Conservation (phyloP, 164 flowering plant species). For the Nelumbo lutea region DNA sequence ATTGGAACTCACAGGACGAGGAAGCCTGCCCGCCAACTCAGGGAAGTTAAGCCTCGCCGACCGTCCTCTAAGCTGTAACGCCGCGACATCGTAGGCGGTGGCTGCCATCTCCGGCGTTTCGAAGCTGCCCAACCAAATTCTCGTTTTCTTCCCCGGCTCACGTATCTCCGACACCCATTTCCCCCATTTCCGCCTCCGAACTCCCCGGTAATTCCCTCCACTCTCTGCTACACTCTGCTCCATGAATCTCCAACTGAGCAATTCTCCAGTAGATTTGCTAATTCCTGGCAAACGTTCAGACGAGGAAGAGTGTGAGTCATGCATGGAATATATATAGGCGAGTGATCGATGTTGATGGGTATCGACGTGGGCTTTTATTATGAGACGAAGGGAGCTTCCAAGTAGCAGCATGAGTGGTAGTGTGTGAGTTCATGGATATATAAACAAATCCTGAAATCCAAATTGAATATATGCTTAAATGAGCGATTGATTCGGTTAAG, state of each 20-base stretch:
- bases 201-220: conserved; percentile 28
- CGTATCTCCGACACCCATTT: conserved; percentile 64
- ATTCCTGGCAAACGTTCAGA: neutral
- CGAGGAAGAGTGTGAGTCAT: neutral
- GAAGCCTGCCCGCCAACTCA: conserved; percentile 25
- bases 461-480: neutral
- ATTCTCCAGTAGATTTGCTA: neutral
- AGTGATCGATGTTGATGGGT: neutral
- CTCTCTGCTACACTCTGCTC: neutral
- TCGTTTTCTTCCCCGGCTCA: conserved; percentile 44
- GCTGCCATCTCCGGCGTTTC: conserved; percentile 56
- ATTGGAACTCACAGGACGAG: conserved; percentile 31
- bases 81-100: conserved; percentile 49
- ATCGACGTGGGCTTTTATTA: neutral
- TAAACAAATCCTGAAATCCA: neutral
- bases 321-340: neutral
- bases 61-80: conserved; percentile 32
- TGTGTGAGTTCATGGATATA: neutral
- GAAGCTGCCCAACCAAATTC: conserved; percentile 58
- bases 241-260: neutral
- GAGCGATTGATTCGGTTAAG: neutral
- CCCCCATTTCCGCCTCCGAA: conserved; percentile 53
- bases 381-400: conserved; percentile 12
- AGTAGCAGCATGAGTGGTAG: neutral
- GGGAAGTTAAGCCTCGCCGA: conserved; percentile 49